phyloP scores from a whole-genome alignment of 2,329 filamentous ascomycete species.

The Ophiostoma populinum region DNA sequence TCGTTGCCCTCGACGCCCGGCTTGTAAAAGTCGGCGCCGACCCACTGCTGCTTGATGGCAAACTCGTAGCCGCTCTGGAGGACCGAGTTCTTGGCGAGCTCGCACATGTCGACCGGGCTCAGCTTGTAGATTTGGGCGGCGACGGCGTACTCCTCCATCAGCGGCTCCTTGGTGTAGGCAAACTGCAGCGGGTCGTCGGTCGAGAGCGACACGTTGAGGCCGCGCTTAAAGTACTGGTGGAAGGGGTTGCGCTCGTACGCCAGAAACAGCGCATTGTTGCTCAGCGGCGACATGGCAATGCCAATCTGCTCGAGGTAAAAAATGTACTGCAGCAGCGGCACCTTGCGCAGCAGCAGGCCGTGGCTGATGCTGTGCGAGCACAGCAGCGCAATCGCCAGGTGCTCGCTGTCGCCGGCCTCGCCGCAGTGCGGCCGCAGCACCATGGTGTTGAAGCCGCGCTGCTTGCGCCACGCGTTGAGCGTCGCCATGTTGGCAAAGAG shows the following conservation, averaged over 20 bases:
- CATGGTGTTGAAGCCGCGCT: slow-evolving; percentile 90
- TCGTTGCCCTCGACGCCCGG: slow-evolving; percentile 74
- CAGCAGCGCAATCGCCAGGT: slow-evolving; percentile 76
- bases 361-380: slow-evolving; percentile 97
- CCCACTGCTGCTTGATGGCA: slow-evolving; percentile 77
- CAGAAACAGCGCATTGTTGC: slow-evolving; percentile 92
- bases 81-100: slow-evolving; percentile 90
- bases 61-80: slow-evolving; percentile 87
- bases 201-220: slow-evolving; percentile 86
- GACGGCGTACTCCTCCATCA: slow-evolving; percentile 96
- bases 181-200: slow-evolving; percentile 96
- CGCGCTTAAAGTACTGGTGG: slow-evolving; percentile 84
- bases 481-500: slow-evolving; percentile 88
- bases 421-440: slow-evolving; percentile 85
- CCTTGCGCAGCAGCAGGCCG: slow-evolving; percentile 79
- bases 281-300: slow-evolving; percentile 97
- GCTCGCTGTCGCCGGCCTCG: slow-evolving; percentile 91
- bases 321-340: slow-evolving; percentile 86
- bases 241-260: slow-evolving; percentile 96
- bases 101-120: slow-evolving; percentile 94
- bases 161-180: slow-evolving; percentile 91
- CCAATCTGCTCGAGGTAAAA: slow-evolving; percentile 98
- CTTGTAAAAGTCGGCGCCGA: slow-evolving; percentile 60
- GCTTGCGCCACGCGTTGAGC: slow-evolving; percentile 79
- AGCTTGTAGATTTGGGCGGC: slow-evolving; percentile 98